phyloP scores from a whole-genome alignment of 2,329 filamentous ascomycete species.

The Colletotrichum agaves region DNA sequence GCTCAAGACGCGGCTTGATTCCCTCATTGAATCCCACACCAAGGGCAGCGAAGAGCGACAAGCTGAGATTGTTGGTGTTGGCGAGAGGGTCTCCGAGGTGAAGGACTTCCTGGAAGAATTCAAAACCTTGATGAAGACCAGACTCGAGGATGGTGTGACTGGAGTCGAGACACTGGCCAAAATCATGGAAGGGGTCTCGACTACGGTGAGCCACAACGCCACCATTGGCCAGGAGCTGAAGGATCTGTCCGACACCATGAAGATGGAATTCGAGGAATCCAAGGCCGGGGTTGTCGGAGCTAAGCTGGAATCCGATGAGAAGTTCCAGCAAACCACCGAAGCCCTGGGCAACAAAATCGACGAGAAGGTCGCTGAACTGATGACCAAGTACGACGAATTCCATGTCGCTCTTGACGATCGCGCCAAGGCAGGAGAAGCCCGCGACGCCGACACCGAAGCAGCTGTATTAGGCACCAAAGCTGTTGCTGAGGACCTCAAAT shows the following conservation, averaged over 20 bases:
- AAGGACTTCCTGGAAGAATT: conserved; percentile 82
- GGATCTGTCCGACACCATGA: conserved; percentile 79
- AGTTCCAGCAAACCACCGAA: conserved; percentile 70
- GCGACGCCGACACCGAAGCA: conserved; percentile 77
- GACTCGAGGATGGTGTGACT: conserved; percentile 78
- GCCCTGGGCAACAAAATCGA: conserved; percentile 66
- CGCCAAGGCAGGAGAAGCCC: conserved; percentile 77
- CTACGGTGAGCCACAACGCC: conserved; percentile 68
- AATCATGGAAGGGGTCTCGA: conserved; percentile 73
- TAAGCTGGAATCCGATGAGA: conserved; percentile 86
- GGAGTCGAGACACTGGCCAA: conserved; percentile 80
- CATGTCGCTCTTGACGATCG: conserved; percentile 80
- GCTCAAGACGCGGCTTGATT: conserved; percentile 68
- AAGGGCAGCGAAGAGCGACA: conserved; percentile 87
- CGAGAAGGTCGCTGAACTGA: conserved; percentile 78
- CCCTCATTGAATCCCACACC: conserved; percentile 77
- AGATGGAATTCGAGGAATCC: conserved; percentile 87
- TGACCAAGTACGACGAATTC: conserved; percentile 89
- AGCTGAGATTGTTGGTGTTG: conserved; percentile 81
- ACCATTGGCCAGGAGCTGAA: conserved; percentile 71
- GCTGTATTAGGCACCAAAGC: conserved; percentile 80
- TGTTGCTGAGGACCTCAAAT: conserved; percentile 86
- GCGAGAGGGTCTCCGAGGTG: conserved; percentile 82
- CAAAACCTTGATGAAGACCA: conserved; percentile 78
- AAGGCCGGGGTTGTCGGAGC: conserved; percentile 81